Conservation (phyloP, 192 early-diverging fungal species). For the Entomortierella parvispora region DNA sequence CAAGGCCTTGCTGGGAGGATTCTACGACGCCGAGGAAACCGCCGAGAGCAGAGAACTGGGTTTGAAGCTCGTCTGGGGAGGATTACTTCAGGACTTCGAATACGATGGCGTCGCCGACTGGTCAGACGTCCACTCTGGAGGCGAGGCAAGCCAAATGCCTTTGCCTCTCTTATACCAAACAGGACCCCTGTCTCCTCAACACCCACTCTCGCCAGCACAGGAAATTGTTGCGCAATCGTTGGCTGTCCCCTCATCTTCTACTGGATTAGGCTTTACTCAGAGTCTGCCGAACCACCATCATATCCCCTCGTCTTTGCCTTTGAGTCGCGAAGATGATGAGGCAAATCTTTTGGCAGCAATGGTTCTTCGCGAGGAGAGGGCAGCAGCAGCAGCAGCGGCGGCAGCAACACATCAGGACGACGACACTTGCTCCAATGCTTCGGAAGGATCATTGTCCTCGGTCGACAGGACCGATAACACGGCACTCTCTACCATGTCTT, state of each 20-base stretch:
- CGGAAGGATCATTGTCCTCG: constrained; percentile 13
- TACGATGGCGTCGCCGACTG: constrained; percentile 17
- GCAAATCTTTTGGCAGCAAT: constrained; percentile 22
- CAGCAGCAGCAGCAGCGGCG: constrained; percentile 1
- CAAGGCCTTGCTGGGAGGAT: constrained; percentile 57
- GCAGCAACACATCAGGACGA: constrained; percentile 7
- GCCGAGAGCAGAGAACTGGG: constrained; percentile 34
- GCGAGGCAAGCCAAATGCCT: neutral
- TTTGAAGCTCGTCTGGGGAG: constrained; percentile 45
- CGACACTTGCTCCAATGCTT: constrained; percentile 23
- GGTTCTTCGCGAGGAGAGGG: constrained; percentile 23
- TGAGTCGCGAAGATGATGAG: constrained; percentile 15
- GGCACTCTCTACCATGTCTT: constrained; percentile 23
- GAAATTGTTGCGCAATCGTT: constrained; percentile 12
- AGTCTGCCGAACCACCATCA: constrained; percentile 13
- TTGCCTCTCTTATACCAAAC: neutral
- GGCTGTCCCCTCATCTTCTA: neutral
- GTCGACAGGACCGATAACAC: constrained; percentile 33
- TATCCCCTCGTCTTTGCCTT: neutral
- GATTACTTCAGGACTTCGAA: constrained; percentile 26
- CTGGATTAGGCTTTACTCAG: neutral
- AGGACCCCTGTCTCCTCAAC: too few species aligned
- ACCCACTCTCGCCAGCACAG: constrained; percentile 28
- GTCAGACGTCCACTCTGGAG: neutral
- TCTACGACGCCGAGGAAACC: constrained; percentile 30